A percentile compares a stretch with the other conserved stretches of the same genome.
Evolutionary conservation across 192 early-diverging fungal genomes (phyloP).

Genomic region (Glomus cerebriforme): DNA sequence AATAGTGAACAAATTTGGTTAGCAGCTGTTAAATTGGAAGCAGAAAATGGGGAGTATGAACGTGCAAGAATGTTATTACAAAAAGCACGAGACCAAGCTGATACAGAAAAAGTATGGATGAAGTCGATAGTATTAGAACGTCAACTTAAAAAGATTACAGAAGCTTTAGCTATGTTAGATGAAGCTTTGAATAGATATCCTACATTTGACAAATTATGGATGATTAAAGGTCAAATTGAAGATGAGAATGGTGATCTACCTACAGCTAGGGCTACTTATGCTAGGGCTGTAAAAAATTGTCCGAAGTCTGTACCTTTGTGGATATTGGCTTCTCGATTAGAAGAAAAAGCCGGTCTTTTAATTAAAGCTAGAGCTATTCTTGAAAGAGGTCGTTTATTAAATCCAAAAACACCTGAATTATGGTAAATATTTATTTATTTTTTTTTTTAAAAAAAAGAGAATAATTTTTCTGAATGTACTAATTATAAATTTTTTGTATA

Average conservation of each 20-base stretch:
- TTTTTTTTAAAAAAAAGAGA: neutral
- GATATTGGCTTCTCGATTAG: slow-evolving; percentile 78
- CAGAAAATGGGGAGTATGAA: slow-evolving; percentile 78
- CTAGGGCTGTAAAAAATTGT: slow-evolving; percentile 72
- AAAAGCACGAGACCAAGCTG: slow-evolving; percentile 72
- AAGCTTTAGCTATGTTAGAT: slow-evolving; percentile 68
- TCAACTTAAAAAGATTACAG: slow-evolving; percentile 62
- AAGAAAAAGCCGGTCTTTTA: slow-evolving; percentile 64
- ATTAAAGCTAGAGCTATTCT: slow-evolving; percentile 81
- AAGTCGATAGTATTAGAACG: slow-evolving; percentile 88
- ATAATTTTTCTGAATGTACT: neutral
- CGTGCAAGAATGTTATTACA: slow-evolving; percentile 76
- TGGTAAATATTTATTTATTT: slow-evolving; percentile 57
- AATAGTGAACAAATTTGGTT: slow-evolving; percentile 92
- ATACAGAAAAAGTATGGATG: slow-evolving; percentile 92
- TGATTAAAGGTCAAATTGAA: slow-evolving; percentile 86
- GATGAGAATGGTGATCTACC: slow-evolving; percentile 58
- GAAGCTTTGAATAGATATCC: slow-evolving; percentile 73
- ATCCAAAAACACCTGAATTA: slow-evolving; percentile 76
- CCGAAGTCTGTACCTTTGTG: slow-evolving; percentile 79
- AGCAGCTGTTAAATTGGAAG: slow-evolving; percentile 95
- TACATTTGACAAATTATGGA: slow-evolving; percentile 87
- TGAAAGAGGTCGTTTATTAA: slow-evolving; percentile 82
- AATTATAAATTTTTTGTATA: neutral
- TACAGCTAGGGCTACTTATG: slow-evolving; percentile 72